These are phyloP conservation scores for Plantago lanceolata DNA, from an alignment of 305 asterid genomes.

Conservation along the genomic window DNA sequence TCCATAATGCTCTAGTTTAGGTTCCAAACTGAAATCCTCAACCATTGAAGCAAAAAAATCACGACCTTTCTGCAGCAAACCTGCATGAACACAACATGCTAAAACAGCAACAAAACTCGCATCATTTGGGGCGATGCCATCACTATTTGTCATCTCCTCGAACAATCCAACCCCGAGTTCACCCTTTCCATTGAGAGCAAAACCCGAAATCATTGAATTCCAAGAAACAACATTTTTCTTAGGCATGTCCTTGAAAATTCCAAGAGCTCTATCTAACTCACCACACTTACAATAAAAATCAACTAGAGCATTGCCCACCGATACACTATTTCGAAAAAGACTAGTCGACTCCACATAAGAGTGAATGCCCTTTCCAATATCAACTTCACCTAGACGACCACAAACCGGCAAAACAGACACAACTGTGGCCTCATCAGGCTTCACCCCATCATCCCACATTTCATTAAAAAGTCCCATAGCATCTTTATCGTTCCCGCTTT, in stretches of 20 bases:
- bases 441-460: slow-evolving; percentile 40
- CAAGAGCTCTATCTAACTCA: slow-evolving; percentile 35
- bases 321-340: slow-evolving; percentile 34
- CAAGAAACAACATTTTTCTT: slow-evolving; percentile 49
- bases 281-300: slow-evolving; percentile 60
- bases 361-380: slow-evolving; percentile 45
- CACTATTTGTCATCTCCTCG: slow-evolving; percentile 41
- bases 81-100: slow-evolving; percentile 64
- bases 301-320: slow-evolving; percentile 53
- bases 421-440: slow-evolving; percentile 57
- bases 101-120: slow-evolving; percentile 54
- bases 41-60: slow-evolving; percentile 45
- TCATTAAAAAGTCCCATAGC: slow-evolving; percentile 41
- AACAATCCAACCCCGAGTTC: slow-evolving; percentile 45
- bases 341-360: slow-evolving; percentile 42
- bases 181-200: slow-evolving; percentile 57
- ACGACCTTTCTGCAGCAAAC: slow-evolving; percentile 50
- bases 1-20: slow-evolving; percentile 59
- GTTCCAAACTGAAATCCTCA: slow-evolving; percentile 30
- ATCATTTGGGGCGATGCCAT: slow-evolving; percentile 40
- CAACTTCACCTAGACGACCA: slow-evolving; percentile 46
- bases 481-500: slow-evolving; percentile 40
- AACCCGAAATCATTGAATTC: slow-evolving; percentile 53
- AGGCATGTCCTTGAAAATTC: slow-evolving; percentile 39
- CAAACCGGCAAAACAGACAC: slow-evolving; percentile 49